These are phyloP conservation scores for Daldinia caldariorum DNA, from an alignment of 495 filamentous ascomycete genomes.

Conservation along the genomic window DNA sequence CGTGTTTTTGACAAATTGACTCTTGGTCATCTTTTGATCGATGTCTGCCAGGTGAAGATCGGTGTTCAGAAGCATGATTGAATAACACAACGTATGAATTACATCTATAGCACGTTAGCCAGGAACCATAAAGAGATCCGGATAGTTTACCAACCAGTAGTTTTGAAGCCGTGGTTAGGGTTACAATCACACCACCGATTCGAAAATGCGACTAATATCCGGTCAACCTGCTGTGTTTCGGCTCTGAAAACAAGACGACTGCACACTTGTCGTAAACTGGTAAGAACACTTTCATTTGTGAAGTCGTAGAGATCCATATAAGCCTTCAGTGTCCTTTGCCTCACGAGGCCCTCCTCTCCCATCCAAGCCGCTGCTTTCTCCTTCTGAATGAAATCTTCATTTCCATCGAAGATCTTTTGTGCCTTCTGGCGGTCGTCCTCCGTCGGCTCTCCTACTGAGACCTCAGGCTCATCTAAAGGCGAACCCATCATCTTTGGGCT, in stretches of 20 bases:
- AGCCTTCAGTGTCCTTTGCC: constrained; percentile 74
- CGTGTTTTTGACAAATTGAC: constrained; percentile 95
- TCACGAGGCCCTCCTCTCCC: constrained; percentile 75
- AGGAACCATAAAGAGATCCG: background rate
- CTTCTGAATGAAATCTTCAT: constrained; percentile 79
- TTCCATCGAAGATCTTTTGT: constrained; percentile 83
- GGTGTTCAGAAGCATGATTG: constrained; percentile 92
- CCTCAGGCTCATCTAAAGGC: constrained; percentile 61
- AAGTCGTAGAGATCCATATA: constrained; percentile 96
- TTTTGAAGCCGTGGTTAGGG: constrained; percentile 92
- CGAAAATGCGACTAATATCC: constrained; percentile 88
- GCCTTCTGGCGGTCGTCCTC: constrained; percentile 78
- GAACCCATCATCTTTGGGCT: constrained; percentile 45
- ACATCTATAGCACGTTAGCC: constrained; percentile 68
- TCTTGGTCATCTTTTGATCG: constrained; percentile 92
- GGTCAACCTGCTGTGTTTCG: constrained; percentile 96
- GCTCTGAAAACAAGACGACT: constrained; percentile 83
- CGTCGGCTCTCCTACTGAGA: constrained; percentile 60
- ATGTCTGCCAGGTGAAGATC: constrained; percentile 96
- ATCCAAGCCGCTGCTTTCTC: constrained; percentile 88
- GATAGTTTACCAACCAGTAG: constrained; percentile 67
- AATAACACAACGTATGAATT: constrained; percentile 97
- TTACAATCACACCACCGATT: constrained; percentile 95
- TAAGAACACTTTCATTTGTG: constrained; percentile 80
- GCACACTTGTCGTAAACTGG: constrained; percentile 82